Percentiles rank a stretch among this genome's conserved stretches.
Conservation (phyloP, 1,284 basidiomycete genomes). For the Pyrrhoderma noxium region DNA sequence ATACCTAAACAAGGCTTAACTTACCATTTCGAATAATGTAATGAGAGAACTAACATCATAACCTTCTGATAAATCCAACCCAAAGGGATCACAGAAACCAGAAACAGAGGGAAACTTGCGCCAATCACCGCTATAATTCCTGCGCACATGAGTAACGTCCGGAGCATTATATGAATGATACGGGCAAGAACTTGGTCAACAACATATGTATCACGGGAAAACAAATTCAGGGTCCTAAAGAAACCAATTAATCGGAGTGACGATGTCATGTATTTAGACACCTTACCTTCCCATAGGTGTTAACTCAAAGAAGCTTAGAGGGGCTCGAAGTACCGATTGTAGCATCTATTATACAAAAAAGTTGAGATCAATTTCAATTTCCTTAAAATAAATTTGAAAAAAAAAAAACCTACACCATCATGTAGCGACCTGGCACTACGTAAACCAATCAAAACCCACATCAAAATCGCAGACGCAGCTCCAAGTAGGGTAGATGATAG, state of each 20-base stretch:
- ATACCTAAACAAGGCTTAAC: conserved; percentile 26
- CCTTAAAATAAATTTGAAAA: conserved; percentile 1
- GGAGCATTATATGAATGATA: conserved; percentile 61
- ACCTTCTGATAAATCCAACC: conserved; percentile 70
- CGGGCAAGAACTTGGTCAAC: conserved; percentile 78
- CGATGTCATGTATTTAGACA: conserved; percentile 4
- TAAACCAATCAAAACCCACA: conserved; percentile 78
- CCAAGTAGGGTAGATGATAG: conserved; percentile 46
- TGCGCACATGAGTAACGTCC: conserved; percentile 52
- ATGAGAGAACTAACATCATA: conserved; percentile 57
- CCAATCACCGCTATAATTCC: conserved; percentile 80
- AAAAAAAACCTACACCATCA: conserved; percentile 47
- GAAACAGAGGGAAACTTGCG: conserved; percentile 74
- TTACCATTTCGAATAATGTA: conserved; percentile 40
- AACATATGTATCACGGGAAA: conserved; percentile 90
- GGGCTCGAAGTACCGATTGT: conserved; percentile 71
- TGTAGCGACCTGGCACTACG: conserved; percentile 72
- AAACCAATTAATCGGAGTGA: neutral
- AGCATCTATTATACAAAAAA: conserved; percentile 48
- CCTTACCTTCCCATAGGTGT: conserved; percentile 71
- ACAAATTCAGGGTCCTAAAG: conserved; percentile 73
- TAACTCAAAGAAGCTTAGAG: conserved; percentile 82
- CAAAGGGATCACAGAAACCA: conserved; percentile 70
- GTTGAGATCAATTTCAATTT: conserved; percentile 18
- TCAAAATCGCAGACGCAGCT: conserved; percentile 49